Percentiles rank a stretch among this genome's conserved stretches.
These are phyloP conservation scores for Chaetomiaceae sp. DNA, from an alignment of 2,329 filamentous ascomycete genomes.

Conservation along the genomic window DNA sequence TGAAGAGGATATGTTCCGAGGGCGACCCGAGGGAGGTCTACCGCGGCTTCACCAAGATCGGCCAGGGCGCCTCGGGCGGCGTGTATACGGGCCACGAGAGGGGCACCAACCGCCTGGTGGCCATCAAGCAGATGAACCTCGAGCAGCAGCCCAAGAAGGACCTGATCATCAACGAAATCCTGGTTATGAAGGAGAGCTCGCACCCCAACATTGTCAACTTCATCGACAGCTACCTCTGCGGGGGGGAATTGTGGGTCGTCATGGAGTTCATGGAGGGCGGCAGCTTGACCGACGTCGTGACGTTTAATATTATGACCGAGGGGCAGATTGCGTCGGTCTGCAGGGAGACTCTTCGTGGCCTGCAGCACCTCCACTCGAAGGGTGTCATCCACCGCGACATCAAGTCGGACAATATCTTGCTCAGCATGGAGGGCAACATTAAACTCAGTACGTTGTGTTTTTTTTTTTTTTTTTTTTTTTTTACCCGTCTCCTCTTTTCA, in stretches of 20 bases:
- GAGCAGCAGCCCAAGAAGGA: constrained; percentile 99
- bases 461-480: neutral
- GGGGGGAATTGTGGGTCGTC: constrained; percentile 92
- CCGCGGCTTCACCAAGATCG: constrained; percentile 85
- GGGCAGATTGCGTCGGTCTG: constrained; percentile 95
- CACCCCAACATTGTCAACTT: constrained; percentile 99
- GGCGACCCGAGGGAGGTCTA: constrained; percentile 88
- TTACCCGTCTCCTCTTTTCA: no score
- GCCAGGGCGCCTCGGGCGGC: constrained; percentile 92
- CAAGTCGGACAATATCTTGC: constrained; percentile 95
- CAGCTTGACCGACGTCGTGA: constrained; percentile 95
- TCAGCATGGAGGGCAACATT: constrained; percentile 92
- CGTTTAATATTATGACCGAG: constrained; percentile 98
- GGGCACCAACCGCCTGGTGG: constrained; percentile 79
- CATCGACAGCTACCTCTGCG: constrained; percentile 90
- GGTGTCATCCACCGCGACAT: constrained; percentile 98
- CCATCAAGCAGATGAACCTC: constrained; percentile 99
- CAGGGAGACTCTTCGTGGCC: constrained; percentile 81
- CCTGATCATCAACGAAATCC: constrained; percentile 96
- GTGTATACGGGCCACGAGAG: constrained; percentile 89
- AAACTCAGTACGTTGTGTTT: constrained; percentile 72
- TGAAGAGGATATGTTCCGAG: constrained; percentile 85
- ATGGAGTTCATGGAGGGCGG: constrained; percentile 99
- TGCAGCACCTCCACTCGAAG: constrained; percentile 95
- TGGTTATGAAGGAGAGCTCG: constrained; percentile 98